Evolutionary conservation across 2,329 filamentous ascomycete species (phyloP), one percentile per base, ranked within the genome.

Genomic region (Chaetomiaceae sp.): DNA sequence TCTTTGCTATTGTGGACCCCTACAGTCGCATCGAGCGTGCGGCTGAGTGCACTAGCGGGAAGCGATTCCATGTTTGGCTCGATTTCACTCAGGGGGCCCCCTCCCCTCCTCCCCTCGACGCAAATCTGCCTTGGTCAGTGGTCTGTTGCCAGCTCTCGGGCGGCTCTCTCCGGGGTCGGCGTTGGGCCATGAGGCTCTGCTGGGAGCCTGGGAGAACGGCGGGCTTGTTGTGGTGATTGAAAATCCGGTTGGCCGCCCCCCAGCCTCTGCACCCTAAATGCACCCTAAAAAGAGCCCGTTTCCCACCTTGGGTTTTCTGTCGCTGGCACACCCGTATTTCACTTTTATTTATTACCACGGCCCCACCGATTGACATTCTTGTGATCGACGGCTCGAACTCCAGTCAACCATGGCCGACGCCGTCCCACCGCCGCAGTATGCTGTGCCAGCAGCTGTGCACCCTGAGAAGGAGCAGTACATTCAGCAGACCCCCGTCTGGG

Each of bases 401-500:
- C 21, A 11, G 9, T 8, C 29, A 7, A 32, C 42, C 30, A 54
- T 54, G 52, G 42, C 52, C 21, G 52, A 43, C 36, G 25, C 36
- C 30, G 8, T 48, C 5, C 47, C 47, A 11, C 34, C 42, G 13
- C 41, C 46, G 36, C 36, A 33, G 27, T 49, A 54, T 41, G 34
- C 41, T 29, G 47, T 18, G 5, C 29, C 51, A 10, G 30, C 30
- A 16, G 42, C 20, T 8, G 14, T 29, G 16, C 9, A 33, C n/a
- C 23, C 2, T 23, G 29, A 30, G 42, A 29, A 55, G 18, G 51
- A 55, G 37, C 60, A 42, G 20, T 63, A 58, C 52, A 55, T 67
- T 38, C 62, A 65, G 36, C 21, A 45, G n/a, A 66, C 61, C 0
- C 66, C 63, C 1, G n/a, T 58, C 3, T 63, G 59, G 58, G 43